A percentile compares a stretch with the other conserved stretches of the same genome.
These are phyloP conservation scores for Corynascus novoguineensis DNA, from an alignment of 495 filamentous ascomycete species.

Conservation along the genomic window DNA sequence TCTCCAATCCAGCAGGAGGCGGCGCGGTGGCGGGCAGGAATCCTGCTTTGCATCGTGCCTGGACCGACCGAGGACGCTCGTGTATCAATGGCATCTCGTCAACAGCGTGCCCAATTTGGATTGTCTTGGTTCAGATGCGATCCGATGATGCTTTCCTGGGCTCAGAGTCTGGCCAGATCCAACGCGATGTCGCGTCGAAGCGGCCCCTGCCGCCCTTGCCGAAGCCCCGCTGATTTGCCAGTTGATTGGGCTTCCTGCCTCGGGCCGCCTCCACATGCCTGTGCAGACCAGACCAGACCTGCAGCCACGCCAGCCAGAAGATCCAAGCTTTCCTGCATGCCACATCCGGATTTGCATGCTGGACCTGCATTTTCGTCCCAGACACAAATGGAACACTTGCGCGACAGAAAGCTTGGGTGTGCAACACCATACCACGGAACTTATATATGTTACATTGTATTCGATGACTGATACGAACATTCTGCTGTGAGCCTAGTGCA, in stretches of 20 bases:
- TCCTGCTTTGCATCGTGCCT: not conserved
- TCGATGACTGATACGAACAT: too few relatives aligned
- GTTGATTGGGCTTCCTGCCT: not conserved
- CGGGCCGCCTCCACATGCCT: too few relatives aligned
- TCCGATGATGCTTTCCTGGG: not conserved
- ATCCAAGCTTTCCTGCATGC: not conserved
- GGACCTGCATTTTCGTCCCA: not conserved
- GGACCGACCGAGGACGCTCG: not conserved
- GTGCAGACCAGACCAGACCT: not conserved
- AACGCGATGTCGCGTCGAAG: not conserved
- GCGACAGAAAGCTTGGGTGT: too few relatives aligned
- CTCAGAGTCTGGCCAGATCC: not conserved
- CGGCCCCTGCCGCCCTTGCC: not conserved
- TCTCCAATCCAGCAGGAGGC: conserved; percentile 1
- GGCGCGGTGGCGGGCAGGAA: too few relatives aligned
- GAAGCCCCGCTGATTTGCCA: not conserved
- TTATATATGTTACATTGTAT: too few relatives aligned
- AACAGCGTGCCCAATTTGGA: not conserved
- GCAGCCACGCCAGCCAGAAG: not conserved
- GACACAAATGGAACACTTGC: too few relatives aligned
- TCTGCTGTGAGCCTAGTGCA: too few relatives aligned
- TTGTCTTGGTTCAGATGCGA: not conserved
- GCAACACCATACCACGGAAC: too few relatives aligned
- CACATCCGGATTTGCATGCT: not conserved
- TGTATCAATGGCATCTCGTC: not conserved